Conservation (phyloP, 768 basidiomycete genomes). For the Serpula lacrymans region DNA sequence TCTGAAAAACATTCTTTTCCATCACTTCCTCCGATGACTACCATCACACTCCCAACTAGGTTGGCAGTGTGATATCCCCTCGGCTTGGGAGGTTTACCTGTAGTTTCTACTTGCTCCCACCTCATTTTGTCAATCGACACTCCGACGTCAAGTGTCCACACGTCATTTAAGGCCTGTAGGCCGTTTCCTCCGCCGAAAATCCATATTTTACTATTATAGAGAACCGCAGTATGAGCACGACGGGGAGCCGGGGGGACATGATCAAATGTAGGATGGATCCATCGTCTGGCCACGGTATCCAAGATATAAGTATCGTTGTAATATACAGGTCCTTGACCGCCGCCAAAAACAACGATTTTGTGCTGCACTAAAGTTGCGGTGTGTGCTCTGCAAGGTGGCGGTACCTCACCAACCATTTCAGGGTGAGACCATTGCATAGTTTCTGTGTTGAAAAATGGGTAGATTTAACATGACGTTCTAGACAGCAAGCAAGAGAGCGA, state of each 20-base stretch:
- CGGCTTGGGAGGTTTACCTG: conserved; percentile 53
- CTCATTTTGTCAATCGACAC: conserved; percentile 30
- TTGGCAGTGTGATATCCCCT: conserved; percentile 93
- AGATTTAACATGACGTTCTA: neutral
- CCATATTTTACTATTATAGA: conserved; percentile 69
- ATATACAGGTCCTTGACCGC: conserved; percentile 79
- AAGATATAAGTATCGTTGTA: conserved; percentile 82
- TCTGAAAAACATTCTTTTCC: conserved; percentile 86
- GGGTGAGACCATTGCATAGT: conserved; percentile 89
- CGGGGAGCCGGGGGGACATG: conserved; percentile 55
- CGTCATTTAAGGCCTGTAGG: conserved; percentile 81
- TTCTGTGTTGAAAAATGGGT: conserved; percentile 40
- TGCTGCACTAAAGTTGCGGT: conserved; percentile 81
- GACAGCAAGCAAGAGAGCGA: conserved; percentile 7
- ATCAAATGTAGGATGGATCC: conserved; percentile 48
- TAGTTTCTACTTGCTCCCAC: conserved; percentile 60
- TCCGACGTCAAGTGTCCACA: conserved; percentile 81
- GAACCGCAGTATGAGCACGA: conserved; percentile 84
- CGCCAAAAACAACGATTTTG: conserved; percentile 81
- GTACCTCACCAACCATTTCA: conserved; percentile 70
- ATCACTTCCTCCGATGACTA: conserved; percentile 89
- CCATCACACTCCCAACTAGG: conserved; percentile 79
- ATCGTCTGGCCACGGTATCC: conserved; percentile 70
- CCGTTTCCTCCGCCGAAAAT: conserved; percentile 96
- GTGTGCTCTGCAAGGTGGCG: conserved; percentile 84